Evolutionary conservation across 805 yeast species (phyloP).

Genomic region (Candida nonsorbophila): DNA sequence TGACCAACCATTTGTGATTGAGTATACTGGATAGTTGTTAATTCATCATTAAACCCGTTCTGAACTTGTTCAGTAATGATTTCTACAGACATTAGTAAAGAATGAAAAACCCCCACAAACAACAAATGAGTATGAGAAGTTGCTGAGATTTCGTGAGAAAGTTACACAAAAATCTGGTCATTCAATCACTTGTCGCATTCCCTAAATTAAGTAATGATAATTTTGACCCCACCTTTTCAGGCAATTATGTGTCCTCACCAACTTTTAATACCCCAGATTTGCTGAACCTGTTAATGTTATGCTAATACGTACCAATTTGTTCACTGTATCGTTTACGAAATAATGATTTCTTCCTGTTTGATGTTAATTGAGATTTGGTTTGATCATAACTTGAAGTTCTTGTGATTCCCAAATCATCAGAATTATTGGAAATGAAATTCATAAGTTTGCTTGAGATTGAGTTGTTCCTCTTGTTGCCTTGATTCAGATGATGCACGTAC

Average conservation of each 20-base stretch:
- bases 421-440: slow-evolving; percentile 12
- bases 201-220: neutral
- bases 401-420: slow-evolving; percentile 11
- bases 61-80: slow-evolving; percentile 59
- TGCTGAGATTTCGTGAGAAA: too few relatives aligned
- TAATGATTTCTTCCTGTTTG: slow-evolving; percentile 18
- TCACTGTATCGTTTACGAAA: slow-evolving; percentile 17
- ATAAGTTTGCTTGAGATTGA: slow-evolving; percentile 16
- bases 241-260: too few relatives aligned
- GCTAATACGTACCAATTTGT: slow-evolving; percentile 28
- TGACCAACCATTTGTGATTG: slow-evolving; percentile 92
- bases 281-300: neutral
- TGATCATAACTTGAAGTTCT: slow-evolving; percentile 28
- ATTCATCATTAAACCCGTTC: slow-evolving; percentile 66
- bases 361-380: slow-evolving; percentile 31
- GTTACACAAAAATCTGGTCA: too few relatives aligned
- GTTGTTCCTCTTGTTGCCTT: slow-evolving; percentile 4
- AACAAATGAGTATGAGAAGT: too few relatives aligned
- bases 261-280: neutral
- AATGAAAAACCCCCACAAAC: too few relatives aligned
- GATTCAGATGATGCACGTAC: too few relatives aligned
- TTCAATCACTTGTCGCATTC: too few relatives aligned
- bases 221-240: neutral
- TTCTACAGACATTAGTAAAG: slow-evolving; percentile 42
- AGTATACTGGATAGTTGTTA: slow-evolving; percentile 63